Conservation (phyloP, 352 stramenopile species). For the Globisporangium irregulare region DNA sequence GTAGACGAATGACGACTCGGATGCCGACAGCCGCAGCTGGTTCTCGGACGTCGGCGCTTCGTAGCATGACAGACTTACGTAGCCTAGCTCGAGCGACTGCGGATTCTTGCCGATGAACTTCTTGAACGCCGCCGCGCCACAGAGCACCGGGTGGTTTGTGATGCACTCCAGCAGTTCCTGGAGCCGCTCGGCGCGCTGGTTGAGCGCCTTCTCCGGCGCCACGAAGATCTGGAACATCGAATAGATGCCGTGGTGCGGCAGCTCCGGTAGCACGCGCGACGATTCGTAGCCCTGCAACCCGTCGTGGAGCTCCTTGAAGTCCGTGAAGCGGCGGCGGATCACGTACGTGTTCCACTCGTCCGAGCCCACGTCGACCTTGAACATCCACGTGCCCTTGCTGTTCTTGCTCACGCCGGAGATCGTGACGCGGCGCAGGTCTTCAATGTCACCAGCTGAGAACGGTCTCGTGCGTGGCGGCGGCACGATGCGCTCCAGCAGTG, state of each 20-base stretch:
- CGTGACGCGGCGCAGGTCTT: conserved; percentile 48
- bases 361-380: conserved; percentile 66
- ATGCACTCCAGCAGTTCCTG: conserved; percentile 61
- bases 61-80: conserved; percentile 71
- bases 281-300: conserved; percentile 36
- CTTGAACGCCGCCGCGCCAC: conserved; percentile 37
- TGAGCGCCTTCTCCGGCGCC: conserved; percentile 52
- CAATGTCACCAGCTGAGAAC: conserved; percentile 48
- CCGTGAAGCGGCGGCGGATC: conserved; percentile 67
- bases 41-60: conserved; percentile 49
- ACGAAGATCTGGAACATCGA: conserved; percentile 72
- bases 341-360: conserved; percentile 59
- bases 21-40: conserved; percentile 23
- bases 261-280: conserved; percentile 28
- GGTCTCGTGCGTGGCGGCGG: conserved; percentile 33
- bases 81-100: conserved; percentile 56
- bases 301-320: conserved; percentile 71
- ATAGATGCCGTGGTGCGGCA: conserved; percentile 61
- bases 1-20: conserved; percentile 18
- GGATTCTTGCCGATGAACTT: conserved; percentile 73
- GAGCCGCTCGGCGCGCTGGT: conserved; percentile 44
- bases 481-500: conserved; percentile 43
- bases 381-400: conserved; percentile 68
- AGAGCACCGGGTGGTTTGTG: conserved; percentile 48
- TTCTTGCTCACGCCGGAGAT: conserved; percentile 69